Evolutionary conservation across 2,329 filamentous ascomycete species (phyloP), one percentile per base, ranked within the genome.

Genomic region (Fusarium setosum): DNA sequence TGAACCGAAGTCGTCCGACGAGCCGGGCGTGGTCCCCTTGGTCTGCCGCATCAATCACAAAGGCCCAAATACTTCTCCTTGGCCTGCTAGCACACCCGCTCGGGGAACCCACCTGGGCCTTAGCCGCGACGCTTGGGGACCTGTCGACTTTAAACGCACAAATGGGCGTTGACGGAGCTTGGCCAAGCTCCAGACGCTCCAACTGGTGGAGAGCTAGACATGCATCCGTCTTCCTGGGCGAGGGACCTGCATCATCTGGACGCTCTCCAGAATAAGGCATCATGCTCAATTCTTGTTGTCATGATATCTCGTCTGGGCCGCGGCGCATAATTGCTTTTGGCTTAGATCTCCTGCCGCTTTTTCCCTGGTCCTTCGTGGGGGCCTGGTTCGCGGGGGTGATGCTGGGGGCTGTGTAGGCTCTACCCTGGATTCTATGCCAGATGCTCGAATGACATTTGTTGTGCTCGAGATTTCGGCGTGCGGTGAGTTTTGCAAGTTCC

Each of bases 21-120:
- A 59, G 37, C n/a, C 15, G 44, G 32, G 37, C 42, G 44, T 59
- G 53, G 31, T 50, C n/a, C 49, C 32, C 13, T 15, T 41, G 6
- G 54, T 48, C 61, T 71, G 44, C 68, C 69, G 70, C 70, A 67
- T 70, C 67, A 72, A 72, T 71, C 70, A 70, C 63, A 64, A 59
- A 54, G 44, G 41, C 31, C 21, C 44, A 45, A 57, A 51, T 38
- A 18, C 42, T 59, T 40, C 57, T 38, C 35, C 32, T 9, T 12
- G 17, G 21, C 34, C 15, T 38, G 23, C 21, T 42, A 44, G 34
- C 31, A 45, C 35, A 34, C 45, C 49, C 20, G 34, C 23, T 35
- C 31, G 20, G 24, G 23, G 23, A 59, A 18, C 23, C 56, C 49
- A 55, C 63, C 47, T 44, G 45, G 26, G 48, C 44, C 31, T 47